Evolutionary conservation across 208 protist genomes (phyloP).

Genomic region (Acanthamoeba sp.): DNA sequence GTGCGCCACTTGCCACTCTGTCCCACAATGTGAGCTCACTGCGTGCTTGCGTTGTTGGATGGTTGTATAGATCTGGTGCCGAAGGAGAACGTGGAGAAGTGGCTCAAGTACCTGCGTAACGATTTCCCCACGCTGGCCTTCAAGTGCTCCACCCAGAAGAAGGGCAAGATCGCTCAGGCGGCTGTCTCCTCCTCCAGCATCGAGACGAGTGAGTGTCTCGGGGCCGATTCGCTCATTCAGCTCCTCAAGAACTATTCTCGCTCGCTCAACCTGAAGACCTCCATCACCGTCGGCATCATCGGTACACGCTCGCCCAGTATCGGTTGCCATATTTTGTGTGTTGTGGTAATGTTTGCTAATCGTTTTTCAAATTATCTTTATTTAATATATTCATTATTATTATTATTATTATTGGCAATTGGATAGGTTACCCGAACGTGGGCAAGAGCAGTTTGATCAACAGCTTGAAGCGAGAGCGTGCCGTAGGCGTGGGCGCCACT

Average conservation of each 20-base stretch:
- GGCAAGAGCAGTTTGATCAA: constrained; percentile 98
- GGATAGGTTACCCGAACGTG: constrained; percentile 97
- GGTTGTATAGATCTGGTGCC: constrained; percentile 94
- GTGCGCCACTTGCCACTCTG: background rate
- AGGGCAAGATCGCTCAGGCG: constrained; percentile 69
- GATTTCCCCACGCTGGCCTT: constrained; percentile 91
- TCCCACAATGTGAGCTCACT: too few species aligned
- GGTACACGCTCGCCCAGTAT: background rate
- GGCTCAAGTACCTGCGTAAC: constrained; percentile 88
- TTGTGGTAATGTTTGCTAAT: too few species aligned
- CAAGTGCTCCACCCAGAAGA: constrained; percentile 92
- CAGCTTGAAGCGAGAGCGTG: constrained; percentile 94
- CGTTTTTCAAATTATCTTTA: background rate
- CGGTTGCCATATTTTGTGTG: too few species aligned
- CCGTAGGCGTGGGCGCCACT: constrained; percentile 88
- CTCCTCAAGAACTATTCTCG: constrained; percentile 86
- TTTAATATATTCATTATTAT: background rate
- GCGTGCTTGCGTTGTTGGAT: too few species aligned
- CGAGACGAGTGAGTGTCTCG: constrained; percentile 72
- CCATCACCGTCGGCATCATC: constrained; percentile 97
- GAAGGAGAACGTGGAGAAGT: constrained; percentile 87
- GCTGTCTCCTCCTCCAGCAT: background rate
- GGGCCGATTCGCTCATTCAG: constrained; percentile 92
- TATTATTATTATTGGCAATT: too few species aligned
- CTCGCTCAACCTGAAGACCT: constrained; percentile 89